Base-by-base conservation (phyloP, 345 rosid species). In the Citrus sp. region DNA sequence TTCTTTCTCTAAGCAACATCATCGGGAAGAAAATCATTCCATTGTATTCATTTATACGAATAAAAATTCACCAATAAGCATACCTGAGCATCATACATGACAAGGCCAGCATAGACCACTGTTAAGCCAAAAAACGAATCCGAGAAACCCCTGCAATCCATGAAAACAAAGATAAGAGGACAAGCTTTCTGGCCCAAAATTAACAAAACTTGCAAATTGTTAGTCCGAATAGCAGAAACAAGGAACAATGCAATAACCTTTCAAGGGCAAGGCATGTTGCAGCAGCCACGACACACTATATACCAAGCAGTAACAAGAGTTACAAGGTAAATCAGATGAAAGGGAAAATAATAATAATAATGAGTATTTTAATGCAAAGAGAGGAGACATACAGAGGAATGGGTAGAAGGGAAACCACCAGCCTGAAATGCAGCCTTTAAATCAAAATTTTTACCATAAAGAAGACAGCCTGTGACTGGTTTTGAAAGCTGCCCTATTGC, bases 1-100 rank as follows among this genome's bases (percentile, higher is more conserved):
- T 24, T 38, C 72, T 38, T 22, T 13, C 12, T 14, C 25, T 6
- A 22, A 14, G 25, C 70, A 67, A 67, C 62, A 71, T 28, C 35
- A 70, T 71, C 10, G 62, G 24, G 46, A 30, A 72, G 38, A 72
- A 46, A 37, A 1, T 58, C 28, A 21, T 65, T 65, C 6, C 28
- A 6, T 22, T 40, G 35, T 42, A 40, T 75, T 9, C 9, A 28
- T 62, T 62, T 16, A 19, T 51, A 51, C 18, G 8, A 28, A 49
- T 51, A 60, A 5, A 25, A 18, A 18, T 24, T 34, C 42, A 2
- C 6, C 4, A 4, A 51, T 2, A 37, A 24, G 9, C 56, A 77
- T 82, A 92, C 98, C 95, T 91, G 97, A 24, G 98, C 91, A 77
- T 93, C 98, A 79, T 95, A 93, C 98, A 92, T 93, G 90, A 93